Conservation (phyloP, 2,329 filamentous ascomycete species). For the Sporothrix variecibatus region DNA sequence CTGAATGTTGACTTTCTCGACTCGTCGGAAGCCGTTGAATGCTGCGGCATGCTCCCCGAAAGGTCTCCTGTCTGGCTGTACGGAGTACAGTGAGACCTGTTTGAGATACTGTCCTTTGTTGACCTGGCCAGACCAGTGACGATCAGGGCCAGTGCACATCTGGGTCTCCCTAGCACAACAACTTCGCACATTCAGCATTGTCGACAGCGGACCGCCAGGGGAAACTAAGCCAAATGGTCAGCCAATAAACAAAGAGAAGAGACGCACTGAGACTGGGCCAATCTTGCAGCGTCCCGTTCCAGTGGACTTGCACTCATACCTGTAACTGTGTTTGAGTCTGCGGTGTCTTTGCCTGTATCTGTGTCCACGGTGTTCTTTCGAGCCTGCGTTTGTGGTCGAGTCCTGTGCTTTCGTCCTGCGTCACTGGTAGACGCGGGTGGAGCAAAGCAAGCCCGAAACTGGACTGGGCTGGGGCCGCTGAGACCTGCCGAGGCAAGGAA, state of each 20-base stretch:
- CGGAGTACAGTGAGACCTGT: not conserved
- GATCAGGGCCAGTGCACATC: not conserved
- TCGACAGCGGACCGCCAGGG: not conserved
- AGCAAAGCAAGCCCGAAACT: not conserved
- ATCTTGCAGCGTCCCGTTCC: not conserved
- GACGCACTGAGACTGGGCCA: not conserved
- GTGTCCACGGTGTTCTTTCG: not conserved
- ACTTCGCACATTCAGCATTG: not conserved
- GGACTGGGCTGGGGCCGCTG: not conserved
- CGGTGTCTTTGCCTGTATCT: not conserved
- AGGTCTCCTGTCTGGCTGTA: not conserved
- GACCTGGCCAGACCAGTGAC: not conserved
- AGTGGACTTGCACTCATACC: not conserved
- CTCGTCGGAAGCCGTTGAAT: not conserved
- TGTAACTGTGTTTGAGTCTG: not conserved
- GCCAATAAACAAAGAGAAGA: not conserved
- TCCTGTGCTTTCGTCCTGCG: not conserved
- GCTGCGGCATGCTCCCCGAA: not conserved
- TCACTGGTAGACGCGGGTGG: conserved; percentile 15
- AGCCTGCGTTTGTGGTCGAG: not conserved
- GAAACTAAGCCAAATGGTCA: not conserved
- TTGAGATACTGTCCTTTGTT: not conserved
- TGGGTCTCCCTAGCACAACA: not conserved
- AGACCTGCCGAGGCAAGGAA: conserved; percentile 3
- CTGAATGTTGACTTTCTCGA: not conserved